phyloP scores from a whole-genome alignment of 2,329 filamentous ascomycete species.

The Magnaporthiopsis rhizophila region DNA sequence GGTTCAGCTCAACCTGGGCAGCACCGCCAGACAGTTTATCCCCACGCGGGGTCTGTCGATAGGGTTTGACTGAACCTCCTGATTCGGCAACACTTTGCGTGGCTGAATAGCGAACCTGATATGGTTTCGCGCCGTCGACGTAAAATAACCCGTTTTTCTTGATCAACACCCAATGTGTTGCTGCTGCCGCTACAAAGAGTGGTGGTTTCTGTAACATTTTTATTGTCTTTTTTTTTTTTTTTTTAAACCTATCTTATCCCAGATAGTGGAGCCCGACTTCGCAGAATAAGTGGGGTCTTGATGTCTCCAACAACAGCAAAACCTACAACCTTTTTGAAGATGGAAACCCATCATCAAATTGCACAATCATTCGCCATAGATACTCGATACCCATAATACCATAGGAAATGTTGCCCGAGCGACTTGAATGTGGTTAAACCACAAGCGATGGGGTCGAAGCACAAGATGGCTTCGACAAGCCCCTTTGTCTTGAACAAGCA shows the following conservation, averaged over 20 bases:
- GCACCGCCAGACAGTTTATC: background rate
- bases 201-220: background rate
- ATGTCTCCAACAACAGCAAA: background rate
- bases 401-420: too few species aligned
- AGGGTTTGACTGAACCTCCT: background rate
- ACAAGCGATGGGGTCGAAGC: background rate
- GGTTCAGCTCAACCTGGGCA: background rate
- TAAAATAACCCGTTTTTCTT: background rate
- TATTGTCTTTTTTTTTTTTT: background rate
- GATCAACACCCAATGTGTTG: background rate
- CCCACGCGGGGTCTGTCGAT: background rate
- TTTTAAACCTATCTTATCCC: background rate
- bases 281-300: background rate
- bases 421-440: too few species aligned
- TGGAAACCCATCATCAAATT: too few species aligned
- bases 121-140: background rate
- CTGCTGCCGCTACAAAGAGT: background rate
- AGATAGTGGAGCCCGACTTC: background rate
- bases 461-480: too few species aligned
- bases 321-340: too few species aligned
- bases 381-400: too few species aligned
- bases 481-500: background rate
- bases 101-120: background rate
- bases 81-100: background rate
- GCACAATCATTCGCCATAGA: too few species aligned